phyloP scores from a whole-genome alignment of 23 red algal species.

The Gracilaria gracilis region DNA sequence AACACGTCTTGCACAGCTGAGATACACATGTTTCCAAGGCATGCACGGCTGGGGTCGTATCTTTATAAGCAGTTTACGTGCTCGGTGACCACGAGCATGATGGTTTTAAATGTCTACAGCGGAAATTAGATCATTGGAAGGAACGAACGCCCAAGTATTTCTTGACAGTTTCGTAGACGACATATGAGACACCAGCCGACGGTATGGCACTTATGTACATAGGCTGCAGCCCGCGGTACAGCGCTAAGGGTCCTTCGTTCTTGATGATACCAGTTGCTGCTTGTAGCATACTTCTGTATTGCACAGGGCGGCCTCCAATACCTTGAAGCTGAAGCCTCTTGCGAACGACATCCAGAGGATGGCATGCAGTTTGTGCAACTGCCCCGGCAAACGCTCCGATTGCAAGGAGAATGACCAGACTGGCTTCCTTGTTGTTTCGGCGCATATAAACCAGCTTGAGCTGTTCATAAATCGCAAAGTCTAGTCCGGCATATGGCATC shows the following conservation, averaged over 20 bases:
- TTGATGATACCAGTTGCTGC: conserved; percentile 70
- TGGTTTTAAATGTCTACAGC: conserved; percentile 10
- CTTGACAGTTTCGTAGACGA: conserved; percentile 92
- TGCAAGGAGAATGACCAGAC: conserved; percentile 64
- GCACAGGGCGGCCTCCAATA: conserved; percentile 86
- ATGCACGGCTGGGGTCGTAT: background rate
- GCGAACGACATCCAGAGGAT: conserved; percentile 93
- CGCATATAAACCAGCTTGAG: conserved; percentile 82
- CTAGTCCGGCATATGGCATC: conserved; percentile 98
- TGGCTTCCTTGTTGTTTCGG: conserved; percentile 59
- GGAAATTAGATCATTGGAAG: conserved; percentile 55
- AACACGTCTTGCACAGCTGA: background rate
- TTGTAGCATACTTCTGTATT: conserved; percentile 81
- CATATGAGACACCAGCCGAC: conserved; percentile 86
- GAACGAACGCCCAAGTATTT: conserved; percentile 73
- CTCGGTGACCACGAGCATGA: background rate
- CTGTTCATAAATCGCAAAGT: conserved; percentile 98
- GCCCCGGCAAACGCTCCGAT: conserved; percentile 91
- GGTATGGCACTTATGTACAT: conserved; percentile 90
- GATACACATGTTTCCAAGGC: background rate
- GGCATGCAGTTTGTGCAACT: conserved; percentile 89
- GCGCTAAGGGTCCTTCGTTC: conserved; percentile 75
- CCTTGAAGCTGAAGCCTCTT: conserved; percentile 96
- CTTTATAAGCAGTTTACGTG: background rate
- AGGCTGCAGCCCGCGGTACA: conserved; percentile 88